Evolutionary conservation across 805 yeast species (phyloP).

Genomic region (Sporopachydermia quercuum): DNA sequence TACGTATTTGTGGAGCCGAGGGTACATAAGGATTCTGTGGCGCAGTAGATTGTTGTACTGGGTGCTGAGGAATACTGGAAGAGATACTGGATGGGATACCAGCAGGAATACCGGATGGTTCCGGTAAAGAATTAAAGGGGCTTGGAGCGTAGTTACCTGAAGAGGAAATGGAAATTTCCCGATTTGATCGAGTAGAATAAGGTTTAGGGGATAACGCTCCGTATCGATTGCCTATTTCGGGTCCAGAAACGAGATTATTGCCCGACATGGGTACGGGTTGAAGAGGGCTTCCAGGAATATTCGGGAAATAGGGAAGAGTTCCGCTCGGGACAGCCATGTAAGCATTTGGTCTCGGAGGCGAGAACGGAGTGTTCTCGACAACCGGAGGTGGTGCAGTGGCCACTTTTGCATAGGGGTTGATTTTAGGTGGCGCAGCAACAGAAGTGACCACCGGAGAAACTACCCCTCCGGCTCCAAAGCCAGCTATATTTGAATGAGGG

Average conservation of each 20-base stretch:
- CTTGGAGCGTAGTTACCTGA: not conserved
- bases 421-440: not conserved
- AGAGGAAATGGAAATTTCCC: not conserved
- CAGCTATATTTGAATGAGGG: no score
- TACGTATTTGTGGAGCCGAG: not conserved
- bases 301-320: no score
- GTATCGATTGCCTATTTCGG: no score
- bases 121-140: not conserved
- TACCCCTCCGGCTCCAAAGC: not conserved
- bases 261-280: no score
- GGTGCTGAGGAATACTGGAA: no score
- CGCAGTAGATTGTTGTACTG: not conserved
- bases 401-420: not conserved
- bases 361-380: not conserved
- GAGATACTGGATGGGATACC: no score
- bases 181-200: not conserved
- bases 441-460: not conserved
- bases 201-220: not conserved
- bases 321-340: no score
- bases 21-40: not conserved
- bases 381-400: slow-evolving; percentile 1
- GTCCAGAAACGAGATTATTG: no score
- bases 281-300: not conserved
- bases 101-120: not conserved
- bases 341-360: not conserved